Evolutionary conservation across 1,284 basidiomycete species (phyloP).

Genomic region (Cutaneotrichosporon sp.): DNA sequence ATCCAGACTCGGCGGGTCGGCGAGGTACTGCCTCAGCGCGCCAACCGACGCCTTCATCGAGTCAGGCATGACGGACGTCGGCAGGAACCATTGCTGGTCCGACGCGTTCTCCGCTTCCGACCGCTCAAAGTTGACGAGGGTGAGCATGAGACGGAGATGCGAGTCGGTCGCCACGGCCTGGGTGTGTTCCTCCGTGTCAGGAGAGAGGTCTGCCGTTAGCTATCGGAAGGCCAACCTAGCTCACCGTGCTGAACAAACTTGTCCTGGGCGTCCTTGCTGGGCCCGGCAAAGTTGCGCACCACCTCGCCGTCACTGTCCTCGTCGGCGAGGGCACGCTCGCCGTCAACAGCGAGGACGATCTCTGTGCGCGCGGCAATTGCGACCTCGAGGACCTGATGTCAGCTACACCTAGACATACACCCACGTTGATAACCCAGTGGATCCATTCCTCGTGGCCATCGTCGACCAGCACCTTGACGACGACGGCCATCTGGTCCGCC

Average conservation of each 20-base stretch:
- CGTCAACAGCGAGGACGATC: constrained; percentile 67
- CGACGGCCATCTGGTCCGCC: constrained; percentile 83
- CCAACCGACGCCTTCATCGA: constrained; percentile 28
- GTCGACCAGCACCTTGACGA: constrained; percentile 67
- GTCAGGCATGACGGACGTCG: constrained; percentile 26
- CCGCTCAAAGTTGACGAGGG: constrained; percentile 34
- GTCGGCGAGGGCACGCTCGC: constrained; percentile 36
- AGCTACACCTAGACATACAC: constrained; percentile 28
- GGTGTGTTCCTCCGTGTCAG: constrained; percentile 64
- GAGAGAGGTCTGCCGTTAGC: constrained; percentile 60
- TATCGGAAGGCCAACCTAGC: constrained; percentile 30
- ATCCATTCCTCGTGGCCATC: constrained; percentile 61
- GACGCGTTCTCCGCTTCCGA: constrained; percentile 12
- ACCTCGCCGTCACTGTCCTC: constrained; percentile 50
- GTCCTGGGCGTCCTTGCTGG: constrained; percentile 63
- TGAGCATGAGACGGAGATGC: constrained; percentile 72
- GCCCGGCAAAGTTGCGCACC: constrained; percentile 46
- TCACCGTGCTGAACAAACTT: constrained; percentile 72
- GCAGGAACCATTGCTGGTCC: constrained; percentile 31
- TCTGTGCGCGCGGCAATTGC: constrained; percentile 63
- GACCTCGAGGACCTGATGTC: constrained; percentile 59
- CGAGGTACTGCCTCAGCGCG: constrained; percentile 35
- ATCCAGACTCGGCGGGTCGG: constrained; percentile 16
- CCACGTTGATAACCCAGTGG: constrained; percentile 72
- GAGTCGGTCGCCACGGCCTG: constrained; percentile 70